Evolutionary conservation across 225 moss, liverwort and hornwort species (phyloP).

Genomic region (Bryoerythrophyllum caledonicum): DNA sequence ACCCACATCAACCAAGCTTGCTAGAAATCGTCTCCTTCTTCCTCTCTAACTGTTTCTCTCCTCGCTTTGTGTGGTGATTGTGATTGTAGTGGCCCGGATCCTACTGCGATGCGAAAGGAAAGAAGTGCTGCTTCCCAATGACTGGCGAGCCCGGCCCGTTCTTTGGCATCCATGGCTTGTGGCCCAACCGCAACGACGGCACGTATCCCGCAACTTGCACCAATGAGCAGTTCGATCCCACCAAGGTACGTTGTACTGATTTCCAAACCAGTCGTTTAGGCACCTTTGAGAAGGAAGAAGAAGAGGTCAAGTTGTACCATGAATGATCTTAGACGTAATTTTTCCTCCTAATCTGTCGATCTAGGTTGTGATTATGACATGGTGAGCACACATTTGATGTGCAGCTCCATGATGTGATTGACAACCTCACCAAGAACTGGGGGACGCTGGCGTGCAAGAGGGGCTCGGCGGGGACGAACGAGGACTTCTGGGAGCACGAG

Average conservation of each 20-base stretch:
- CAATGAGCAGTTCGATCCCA: constrained; percentile 44
- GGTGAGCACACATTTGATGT: neutral
- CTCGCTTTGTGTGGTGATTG: too few relatives aligned
- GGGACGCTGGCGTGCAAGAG: constrained; percentile 65
- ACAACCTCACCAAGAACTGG: constrained; percentile 57
- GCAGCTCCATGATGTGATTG: constrained; percentile 68
- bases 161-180: constrained; percentile 91
- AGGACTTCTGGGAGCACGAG: constrained; percentile 81
- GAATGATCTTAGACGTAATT: too few relatives aligned
- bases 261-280: neutral
- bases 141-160: constrained; percentile 61
- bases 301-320: too few relatives aligned
- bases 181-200: constrained; percentile 89
- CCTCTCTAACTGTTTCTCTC: neutral
- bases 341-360: too few relatives aligned
- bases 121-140: constrained; percentile 73
- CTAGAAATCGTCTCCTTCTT: neutral
- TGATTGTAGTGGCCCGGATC: constrained; percentile 93
- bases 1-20: neutral
- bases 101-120: constrained; percentile 48
- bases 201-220: constrained; percentile 59
- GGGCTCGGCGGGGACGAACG: constrained; percentile 20
- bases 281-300: too few relatives aligned
- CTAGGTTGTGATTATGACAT: too few relatives aligned
- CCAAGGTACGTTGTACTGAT: constrained; percentile 42